Evolutionary conservation across 108 stramenopile genomes (phyloP).

Genomic region (Pelagomonas calceolata): DNA sequence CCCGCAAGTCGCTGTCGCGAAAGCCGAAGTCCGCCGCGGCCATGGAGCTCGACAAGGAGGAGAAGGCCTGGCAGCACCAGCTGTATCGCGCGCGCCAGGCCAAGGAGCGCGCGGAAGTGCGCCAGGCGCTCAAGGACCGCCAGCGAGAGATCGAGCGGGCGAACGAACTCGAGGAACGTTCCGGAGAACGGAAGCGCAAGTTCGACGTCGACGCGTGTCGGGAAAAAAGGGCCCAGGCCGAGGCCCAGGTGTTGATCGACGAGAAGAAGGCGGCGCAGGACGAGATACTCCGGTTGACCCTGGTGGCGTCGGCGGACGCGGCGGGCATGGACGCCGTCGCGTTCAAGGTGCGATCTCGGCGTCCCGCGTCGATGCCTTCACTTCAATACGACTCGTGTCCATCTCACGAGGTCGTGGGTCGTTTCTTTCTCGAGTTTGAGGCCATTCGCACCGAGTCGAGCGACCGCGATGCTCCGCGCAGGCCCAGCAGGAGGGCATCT

Average conservation of each 20-base stretch:
- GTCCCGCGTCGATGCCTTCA: too few relatives aligned
- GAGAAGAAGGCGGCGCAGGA: conserved; percentile 1
- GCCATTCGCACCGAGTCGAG: too few relatives aligned
- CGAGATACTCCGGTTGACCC: not conserved
- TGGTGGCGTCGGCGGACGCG: not conserved
- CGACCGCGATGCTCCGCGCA: too few relatives aligned
- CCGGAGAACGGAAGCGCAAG: not conserved
- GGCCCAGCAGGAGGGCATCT: not conserved
- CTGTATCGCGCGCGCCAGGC: not conserved
- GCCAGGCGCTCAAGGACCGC: not conserved
- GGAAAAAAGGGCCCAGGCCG: not conserved
- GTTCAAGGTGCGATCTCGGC: too few relatives aligned
- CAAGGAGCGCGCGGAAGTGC: not conserved
- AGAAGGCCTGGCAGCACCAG: conserved; percentile 1
- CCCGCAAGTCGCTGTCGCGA: not conserved
- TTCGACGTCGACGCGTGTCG: not conserved
- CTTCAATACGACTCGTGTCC: too few relatives aligned
- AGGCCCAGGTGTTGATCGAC: not conserved
- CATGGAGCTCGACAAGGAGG: conserved; percentile 1
- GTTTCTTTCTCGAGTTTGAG: too few relatives aligned
- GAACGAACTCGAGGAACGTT: not conserved
- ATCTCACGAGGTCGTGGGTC: too few relatives aligned
- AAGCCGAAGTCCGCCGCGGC: conserved; percentile 2
- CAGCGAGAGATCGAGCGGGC: not conserved
- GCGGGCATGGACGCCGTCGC: not conserved